Conservation (phyloP, 352 stramenopile species). For the Globisporangium spiculum region DNA sequence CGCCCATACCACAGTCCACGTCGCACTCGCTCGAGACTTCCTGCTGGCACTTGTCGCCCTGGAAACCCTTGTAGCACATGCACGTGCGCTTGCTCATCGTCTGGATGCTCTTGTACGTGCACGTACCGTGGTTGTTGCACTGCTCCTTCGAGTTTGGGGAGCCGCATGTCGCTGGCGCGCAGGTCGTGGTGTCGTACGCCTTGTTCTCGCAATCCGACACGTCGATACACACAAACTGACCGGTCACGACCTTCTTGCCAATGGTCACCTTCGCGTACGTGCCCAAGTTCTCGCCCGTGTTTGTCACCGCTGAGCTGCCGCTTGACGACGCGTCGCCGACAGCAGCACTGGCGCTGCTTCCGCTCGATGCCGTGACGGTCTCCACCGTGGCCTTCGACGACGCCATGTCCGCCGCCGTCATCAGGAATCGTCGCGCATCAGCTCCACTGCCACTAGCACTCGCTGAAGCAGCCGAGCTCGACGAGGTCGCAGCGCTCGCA, state of each 20-base stretch:
- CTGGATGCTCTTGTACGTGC: slow-evolving; percentile 64
- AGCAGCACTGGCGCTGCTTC: neutral
- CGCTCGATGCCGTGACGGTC: slow-evolving; percentile 10
- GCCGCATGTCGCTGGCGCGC: slow-evolving; percentile 36
- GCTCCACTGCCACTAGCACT: slow-evolving; percentile 9
- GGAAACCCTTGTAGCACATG: slow-evolving; percentile 47
- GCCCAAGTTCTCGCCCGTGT: slow-evolving; percentile 23
- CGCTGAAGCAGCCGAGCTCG: slow-evolving; percentile 9
- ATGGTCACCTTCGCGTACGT: slow-evolving; percentile 57
- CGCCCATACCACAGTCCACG: slow-evolving; percentile 34
- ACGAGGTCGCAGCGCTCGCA: slow-evolving; percentile 10
- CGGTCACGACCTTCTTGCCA: slow-evolving; percentile 44
- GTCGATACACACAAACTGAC: slow-evolving; percentile 52
- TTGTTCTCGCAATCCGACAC: slow-evolving; percentile 61
- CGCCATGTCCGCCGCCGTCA: slow-evolving; percentile 15
- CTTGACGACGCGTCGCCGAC: slow-evolving; percentile 11
- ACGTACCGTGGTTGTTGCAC: slow-evolving; percentile 72
- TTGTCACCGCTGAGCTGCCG: slow-evolving; percentile 15
- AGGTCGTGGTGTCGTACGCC: slow-evolving; percentile 29
- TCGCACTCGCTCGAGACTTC: slow-evolving; percentile 26
- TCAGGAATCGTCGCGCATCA: slow-evolving; percentile 8
- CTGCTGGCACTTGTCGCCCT: slow-evolving; percentile 29
- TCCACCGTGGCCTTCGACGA: slow-evolving; percentile 4
- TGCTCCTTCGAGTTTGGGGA: slow-evolving; percentile 36
- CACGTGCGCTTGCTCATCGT: slow-evolving; percentile 55